phyloP scores from a whole-genome alignment of 495 filamentous ascomycete genomes.

The Podospora fimiseda region DNA sequence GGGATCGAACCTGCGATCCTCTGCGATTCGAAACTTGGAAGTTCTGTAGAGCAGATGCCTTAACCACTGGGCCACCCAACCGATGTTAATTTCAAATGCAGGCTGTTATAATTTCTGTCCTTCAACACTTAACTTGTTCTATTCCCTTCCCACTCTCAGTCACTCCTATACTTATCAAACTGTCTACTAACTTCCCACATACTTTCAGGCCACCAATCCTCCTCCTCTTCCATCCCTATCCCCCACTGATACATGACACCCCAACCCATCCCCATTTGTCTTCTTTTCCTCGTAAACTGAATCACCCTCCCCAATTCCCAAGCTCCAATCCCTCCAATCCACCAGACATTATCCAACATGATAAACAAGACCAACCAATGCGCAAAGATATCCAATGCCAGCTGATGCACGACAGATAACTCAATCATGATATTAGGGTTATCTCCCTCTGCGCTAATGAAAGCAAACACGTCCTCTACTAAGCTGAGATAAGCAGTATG shows the following conservation, averaged over 20 bases:
- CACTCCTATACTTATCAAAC: not conserved
- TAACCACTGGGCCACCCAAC: too few relatives aligned
- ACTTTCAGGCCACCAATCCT: not conserved
- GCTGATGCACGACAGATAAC: conserved; percentile 16
- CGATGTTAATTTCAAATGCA: too few relatives aligned
- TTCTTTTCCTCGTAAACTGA: not conserved
- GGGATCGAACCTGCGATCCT: too few relatives aligned
- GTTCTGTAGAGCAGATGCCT: too few relatives aligned
- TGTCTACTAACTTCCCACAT: not conserved
- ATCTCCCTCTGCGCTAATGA: conserved; percentile 3
- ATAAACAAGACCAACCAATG: conserved; percentile 42
- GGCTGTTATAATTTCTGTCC: not conserved
- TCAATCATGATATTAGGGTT: not conserved
- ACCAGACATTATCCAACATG: conserved; percentile 39
- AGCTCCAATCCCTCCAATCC: conserved; percentile 30
- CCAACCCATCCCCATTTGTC: not conserved
- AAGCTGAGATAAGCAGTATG: conserved; percentile 14
- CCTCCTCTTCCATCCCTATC: not conserved
- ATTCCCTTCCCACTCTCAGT: not conserved
- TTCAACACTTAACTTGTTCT: not conserved
- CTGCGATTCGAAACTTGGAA: too few relatives aligned
- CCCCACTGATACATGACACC: not conserved
- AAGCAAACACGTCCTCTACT: conserved; percentile 11
- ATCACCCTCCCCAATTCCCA: conserved; percentile 24
- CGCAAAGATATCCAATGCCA: conserved; percentile 40